These are phyloP conservation scores for Xylariaceae sp. DNA, from an alignment of 2,329 filamentous ascomycete genomes.

Conservation along the genomic window DNA sequence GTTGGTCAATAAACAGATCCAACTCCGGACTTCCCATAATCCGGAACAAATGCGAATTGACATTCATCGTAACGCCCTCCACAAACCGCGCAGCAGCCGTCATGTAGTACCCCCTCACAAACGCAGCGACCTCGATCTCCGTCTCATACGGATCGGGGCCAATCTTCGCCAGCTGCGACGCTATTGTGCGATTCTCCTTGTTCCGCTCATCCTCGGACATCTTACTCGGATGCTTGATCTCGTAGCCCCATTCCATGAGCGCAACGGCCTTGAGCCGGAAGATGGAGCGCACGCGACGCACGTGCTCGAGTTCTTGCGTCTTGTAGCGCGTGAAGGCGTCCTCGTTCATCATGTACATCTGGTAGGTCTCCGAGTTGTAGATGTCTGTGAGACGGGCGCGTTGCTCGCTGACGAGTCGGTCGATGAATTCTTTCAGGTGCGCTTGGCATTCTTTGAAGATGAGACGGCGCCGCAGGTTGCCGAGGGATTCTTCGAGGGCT, in stretches of 20 bases:
- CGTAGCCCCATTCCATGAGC: conserved; percentile 35
- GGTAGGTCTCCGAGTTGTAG: conserved; percentile 48
- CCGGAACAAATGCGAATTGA: conserved; percentile 30
- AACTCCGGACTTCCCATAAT: conserved; percentile 23
- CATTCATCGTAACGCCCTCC: conserved; percentile 41
- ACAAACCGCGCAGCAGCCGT: conserved; percentile 60
- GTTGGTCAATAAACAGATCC: conserved; percentile 26
- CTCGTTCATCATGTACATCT: conserved; percentile 54
- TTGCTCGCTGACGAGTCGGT: conserved; percentile 35
- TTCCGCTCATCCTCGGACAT: conserved; percentile 45
- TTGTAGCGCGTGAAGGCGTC: conserved; percentile 44
- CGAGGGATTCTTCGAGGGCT: conserved; percentile 45
- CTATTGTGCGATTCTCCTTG: conserved; percentile 41
- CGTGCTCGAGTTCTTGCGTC: conserved; percentile 40
- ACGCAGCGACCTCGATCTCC: conserved; percentile 58
- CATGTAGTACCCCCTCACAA: conserved; percentile 64
- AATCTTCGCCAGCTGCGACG: conserved; percentile 43
- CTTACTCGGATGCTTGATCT: conserved; percentile 27
- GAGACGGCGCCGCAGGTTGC: conserved; percentile 41
- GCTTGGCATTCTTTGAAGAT: conserved; percentile 45
- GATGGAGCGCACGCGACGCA: conserved; percentile 46
- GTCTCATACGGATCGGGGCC: conserved; percentile 52
- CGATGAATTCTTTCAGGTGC: conserved; percentile 43
- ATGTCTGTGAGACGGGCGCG: conserved; percentile 38
- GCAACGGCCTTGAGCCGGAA: conserved; percentile 42